A percentile compares a stretch with the other conserved stretches of the same genome.
phyloP scores from a whole-genome alignment of 164 flowering plant species.

The Stephania cephalantha region DNA sequence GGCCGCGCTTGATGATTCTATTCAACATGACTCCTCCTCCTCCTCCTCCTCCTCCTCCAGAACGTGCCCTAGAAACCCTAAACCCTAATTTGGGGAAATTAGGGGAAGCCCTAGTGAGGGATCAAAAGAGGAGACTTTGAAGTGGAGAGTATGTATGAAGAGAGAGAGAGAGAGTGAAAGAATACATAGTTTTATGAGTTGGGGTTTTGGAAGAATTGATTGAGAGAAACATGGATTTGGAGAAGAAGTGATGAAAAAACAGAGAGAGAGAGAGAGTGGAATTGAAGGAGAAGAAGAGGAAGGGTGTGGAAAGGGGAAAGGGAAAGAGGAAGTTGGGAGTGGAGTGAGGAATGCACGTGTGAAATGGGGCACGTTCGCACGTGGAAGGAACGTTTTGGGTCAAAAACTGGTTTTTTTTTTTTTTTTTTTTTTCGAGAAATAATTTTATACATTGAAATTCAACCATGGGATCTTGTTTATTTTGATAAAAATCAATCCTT shows the following conservation, averaged over 20 bases:
- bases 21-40: slow-evolving; percentile 36
- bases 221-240: not conserved
- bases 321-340: not conserved
- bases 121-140: not conserved
- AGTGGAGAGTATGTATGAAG: slow-evolving; percentile 7
- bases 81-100: not conserved
- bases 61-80: not conserved
- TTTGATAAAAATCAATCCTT: no score
- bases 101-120: not conserved
- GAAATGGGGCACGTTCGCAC: not conserved
- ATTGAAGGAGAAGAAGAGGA: not conserved
- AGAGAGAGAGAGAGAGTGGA: not conserved
- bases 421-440: no score
- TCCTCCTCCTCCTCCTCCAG: slow-evolving; percentile 2
- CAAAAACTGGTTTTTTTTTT: no score
- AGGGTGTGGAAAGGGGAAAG: not conserved
- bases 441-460: no score
- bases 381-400: not conserved
- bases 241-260: not conserved
- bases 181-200: not conserved
- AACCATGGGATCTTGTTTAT: no score
- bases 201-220: no score
- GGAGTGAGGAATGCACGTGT: not conserved
- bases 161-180: not conserved
- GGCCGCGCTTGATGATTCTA: slow-evolving; percentile 60